Base-by-base conservation (phyloP, 352 stramenopile genomes). In the Phytophthora pini region DNA sequence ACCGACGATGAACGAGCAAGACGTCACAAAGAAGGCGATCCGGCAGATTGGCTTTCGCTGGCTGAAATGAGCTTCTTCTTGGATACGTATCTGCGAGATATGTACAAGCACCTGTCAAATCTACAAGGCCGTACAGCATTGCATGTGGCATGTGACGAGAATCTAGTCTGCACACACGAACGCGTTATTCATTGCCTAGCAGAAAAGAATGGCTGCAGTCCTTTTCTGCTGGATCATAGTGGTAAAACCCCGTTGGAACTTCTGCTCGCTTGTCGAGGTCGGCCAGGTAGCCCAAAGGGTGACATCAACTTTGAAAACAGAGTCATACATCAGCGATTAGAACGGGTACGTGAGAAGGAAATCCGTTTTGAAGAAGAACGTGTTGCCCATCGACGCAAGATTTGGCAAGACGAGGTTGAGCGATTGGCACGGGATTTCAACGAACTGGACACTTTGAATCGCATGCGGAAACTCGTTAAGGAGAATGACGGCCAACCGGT, bases 81-180 rank as follows among this genome's bases (percentile, higher is more conserved):
- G 15, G 80, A 90, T 61, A 75, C 68, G 2, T 87, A 73, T 46
- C 57, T 94, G 24, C 75, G 82, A 7, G 70, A 88, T 45, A 80
- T 70, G 52, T 94, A 85, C 68, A 86, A 87, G 43, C 79, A 92
- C 50, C 49, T 84, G 27, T 41, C 61, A 5, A 94, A 92, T 64
- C 74, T 80, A 5, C 83, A 92, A 24, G 86, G 86, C 13, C 72
- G 74, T 3, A 90, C 82, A 3, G 72, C 86, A 13, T 62, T 94
- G 5, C 86, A 94, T 59, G 62, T 94, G 2, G 82, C 86, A 4
- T 92, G 86, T 40, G 82, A 94, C n/a, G 82, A 91, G 55, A 94
- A 92, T 61, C 65, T 94, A 36, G 84, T 92, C 58, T 94, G 86
- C 39, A 94, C 81, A 3, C 85, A 94, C 38, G 85, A 94, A 63